Percentiles rank a stretch among this genome's conserved stretches.
Evolutionary conservation across 164 flowering plant genomes (phyloP).

Genomic region (Chimonanthus salicifolius): DNA sequence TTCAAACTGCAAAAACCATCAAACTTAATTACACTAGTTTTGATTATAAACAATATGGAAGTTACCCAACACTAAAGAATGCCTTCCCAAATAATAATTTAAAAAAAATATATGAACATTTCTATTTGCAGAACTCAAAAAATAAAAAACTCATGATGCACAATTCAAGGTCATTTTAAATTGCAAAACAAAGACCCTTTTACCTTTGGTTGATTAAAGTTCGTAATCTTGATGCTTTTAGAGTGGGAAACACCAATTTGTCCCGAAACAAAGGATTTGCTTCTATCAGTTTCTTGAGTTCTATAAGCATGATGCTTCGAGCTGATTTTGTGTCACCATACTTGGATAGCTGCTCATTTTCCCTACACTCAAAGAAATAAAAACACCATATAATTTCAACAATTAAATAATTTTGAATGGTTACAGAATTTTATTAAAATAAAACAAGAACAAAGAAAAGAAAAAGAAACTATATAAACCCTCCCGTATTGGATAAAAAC

Average conservation of each 20-base stretch:
- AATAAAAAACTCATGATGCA: background rate
- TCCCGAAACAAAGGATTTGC: constrained; percentile 92
- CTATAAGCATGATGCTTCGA: constrained; percentile 78
- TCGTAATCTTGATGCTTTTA: constrained; percentile 72
- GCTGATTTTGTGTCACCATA: constrained; percentile 93
- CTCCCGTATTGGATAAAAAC: too few species aligned
- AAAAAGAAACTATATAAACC: background rate
- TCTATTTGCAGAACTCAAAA: background rate
- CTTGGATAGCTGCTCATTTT: constrained; percentile 92
- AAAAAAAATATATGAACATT: background rate
- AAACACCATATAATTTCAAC: background rate
- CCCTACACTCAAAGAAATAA: constrained; percentile 37
- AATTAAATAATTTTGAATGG: background rate
- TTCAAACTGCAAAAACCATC: constrained; percentile 56
- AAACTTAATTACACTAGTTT: constrained; percentile 6
- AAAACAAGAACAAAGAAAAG: background rate
- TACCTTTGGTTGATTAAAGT: constrained; percentile 92
- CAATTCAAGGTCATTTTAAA: background rate
- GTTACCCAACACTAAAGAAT: background rate
- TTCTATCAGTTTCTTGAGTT: constrained; percentile 80
- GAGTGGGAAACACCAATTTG: constrained; percentile 69
- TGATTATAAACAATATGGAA: background rate
- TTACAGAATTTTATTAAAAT: too few species aligned
- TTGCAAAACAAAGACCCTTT: constrained; percentile 1
- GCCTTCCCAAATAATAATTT: background rate